Percentiles rank a stretch among this genome's conserved stretches.
These are phyloP conservation scores for Tylopilus balloui DNA, from an alignment of 768 basidiomycete genomes.

Conservation along the genomic window DNA sequence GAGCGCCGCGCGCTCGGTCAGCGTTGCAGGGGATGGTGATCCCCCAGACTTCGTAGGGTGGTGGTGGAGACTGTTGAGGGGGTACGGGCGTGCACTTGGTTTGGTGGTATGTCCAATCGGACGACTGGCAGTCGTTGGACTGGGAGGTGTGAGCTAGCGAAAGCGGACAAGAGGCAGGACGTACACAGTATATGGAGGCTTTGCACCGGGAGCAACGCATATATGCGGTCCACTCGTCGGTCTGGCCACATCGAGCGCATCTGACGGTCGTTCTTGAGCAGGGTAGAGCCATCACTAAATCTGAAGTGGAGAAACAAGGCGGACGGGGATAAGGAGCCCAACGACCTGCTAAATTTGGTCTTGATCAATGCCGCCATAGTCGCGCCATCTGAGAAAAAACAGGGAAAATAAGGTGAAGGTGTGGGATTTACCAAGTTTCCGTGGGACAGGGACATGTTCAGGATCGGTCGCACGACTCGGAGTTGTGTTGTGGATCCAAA, in stretches of 20 bases:
- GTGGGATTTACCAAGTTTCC: no score
- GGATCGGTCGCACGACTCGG: no score
- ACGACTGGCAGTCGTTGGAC: conserved; percentile 25
- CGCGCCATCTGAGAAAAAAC: background rate
- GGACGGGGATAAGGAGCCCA: background rate
- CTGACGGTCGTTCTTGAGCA: background rate
- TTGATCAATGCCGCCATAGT: no score
- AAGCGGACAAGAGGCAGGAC: background rate
- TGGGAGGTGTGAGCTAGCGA: background rate
- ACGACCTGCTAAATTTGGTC: background rate
- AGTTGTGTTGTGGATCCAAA: no score
- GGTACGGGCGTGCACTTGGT: conserved; percentile 6
- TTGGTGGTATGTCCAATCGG: conserved; percentile 25
- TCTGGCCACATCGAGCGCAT: conserved; percentile 14
- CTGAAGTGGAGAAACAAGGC: background rate
- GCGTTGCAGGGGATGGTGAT: conserved; percentile 24
- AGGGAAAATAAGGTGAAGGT: background rate
- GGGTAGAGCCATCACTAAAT: background rate
- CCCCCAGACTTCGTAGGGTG: conserved; percentile 10
- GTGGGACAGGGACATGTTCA: no score
- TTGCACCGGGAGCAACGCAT: conserved; percentile 30
- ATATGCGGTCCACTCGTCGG: conserved; percentile 13
- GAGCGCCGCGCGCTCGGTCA: conserved; percentile 22
- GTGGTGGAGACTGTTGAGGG: background rate
- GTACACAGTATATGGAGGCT: conserved; percentile 21